Conservation (phyloP, 176 grass and related monocot species). For the Avena sativa region DNA sequence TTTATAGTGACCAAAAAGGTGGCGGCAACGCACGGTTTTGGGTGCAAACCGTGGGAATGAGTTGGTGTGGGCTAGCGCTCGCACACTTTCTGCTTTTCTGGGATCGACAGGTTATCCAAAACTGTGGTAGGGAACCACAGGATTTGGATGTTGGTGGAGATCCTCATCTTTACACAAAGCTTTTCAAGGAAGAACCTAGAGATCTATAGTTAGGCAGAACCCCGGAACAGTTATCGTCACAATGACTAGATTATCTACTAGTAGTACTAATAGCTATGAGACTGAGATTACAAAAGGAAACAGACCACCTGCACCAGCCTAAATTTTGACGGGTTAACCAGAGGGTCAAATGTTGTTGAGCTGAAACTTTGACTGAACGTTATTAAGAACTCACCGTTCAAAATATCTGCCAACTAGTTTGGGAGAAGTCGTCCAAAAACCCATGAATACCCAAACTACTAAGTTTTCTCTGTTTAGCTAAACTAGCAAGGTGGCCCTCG, state of each 20-base stretch:
- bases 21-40: slow-evolving; percentile 32
- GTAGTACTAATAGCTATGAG: too few species aligned
- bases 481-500: too few species aligned
- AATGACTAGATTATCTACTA: background rate
- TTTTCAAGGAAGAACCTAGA: background rate
- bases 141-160: background rate
- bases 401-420: background rate
- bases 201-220: background rate
- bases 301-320: background rate
- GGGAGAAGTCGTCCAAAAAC: background rate
- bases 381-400: background rate
- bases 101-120: background rate
- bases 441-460: too few species aligned
- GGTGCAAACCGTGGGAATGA: slow-evolving; percentile 27
- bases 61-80: slow-evolving; percentile 39
- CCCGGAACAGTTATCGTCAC: background rate
- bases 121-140: background rate
- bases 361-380: background rate
- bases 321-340: background rate
- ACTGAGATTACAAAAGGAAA: background rate
- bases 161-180: background rate
- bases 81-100: background rate
- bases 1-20: background rate
- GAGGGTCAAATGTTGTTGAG: background rate
- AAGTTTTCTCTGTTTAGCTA: too few species aligned